These are phyloP conservation scores for Cotoneaster glaucophyllus DNA, from an alignment of 306 rosid genomes.

Conservation along the genomic window DNA sequence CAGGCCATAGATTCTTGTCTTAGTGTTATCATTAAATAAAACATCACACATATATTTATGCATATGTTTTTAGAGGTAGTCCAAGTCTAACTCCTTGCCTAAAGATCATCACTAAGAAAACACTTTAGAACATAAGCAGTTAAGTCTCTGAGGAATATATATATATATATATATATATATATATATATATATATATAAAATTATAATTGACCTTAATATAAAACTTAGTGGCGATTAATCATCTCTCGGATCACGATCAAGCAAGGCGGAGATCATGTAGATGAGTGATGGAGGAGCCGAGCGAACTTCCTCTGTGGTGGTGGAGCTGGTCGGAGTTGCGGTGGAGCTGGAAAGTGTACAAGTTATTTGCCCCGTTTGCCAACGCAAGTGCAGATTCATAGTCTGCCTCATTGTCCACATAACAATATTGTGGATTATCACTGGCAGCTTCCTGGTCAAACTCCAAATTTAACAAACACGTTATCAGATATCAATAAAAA, in stretches of 20 bases:
- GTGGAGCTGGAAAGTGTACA: constrained; percentile 41
- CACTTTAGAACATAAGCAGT: background rate
- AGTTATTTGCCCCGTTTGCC: constrained; percentile 57
- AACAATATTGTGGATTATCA: constrained; percentile 57
- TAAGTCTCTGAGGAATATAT: too few species aligned
- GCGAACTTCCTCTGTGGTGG: constrained; percentile 19
- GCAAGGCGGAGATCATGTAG: constrained; percentile 51
- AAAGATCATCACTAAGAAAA: background rate
- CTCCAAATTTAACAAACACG: background rate
- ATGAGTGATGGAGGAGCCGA: constrained; percentile 15
- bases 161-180: too few species aligned
- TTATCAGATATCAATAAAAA: background rate
- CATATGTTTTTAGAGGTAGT: background rate
- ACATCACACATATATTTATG: background rate
- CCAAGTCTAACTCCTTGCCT: background rate
- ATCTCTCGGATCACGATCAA: constrained; percentile 2
- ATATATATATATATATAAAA: too few species aligned
- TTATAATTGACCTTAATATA: background rate
- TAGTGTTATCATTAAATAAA: background rate
- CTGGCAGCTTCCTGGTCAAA: constrained; percentile 37
- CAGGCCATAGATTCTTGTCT: background rate
- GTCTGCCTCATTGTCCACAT: constrained; percentile 45
- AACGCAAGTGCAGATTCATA: constrained; percentile 42
- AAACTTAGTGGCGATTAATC: background rate
- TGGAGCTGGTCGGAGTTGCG: constrained; percentile 12